Base-by-base conservation (phyloP, 306 rosid genomes). In the Sophora flavescens region DNA sequence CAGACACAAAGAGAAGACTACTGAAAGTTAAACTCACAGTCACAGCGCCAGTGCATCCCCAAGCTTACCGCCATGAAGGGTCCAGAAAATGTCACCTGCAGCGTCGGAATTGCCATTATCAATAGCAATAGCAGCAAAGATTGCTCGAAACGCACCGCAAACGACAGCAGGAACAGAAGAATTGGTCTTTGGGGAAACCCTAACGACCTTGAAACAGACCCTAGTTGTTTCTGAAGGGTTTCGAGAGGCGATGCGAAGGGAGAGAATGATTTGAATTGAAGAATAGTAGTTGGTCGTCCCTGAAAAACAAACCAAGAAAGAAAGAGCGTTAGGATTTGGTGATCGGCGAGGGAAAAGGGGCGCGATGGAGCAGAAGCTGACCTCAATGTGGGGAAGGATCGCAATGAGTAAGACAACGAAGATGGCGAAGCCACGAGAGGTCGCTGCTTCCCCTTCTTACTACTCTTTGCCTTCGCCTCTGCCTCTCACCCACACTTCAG, bases 61-160 rank as follows among this genome's bases (percentile, higher is more conserved):
- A 10, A 68, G 64, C 61, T 84, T 69, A 74, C 77, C 83, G 22
- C 84, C 78, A 62, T 90, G 91, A 81, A 87, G 38, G 50, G 15
- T 63, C 92, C 84, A 89, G 84, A 90, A 90, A 51, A 81, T 2
- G 1, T 63, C 70, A 77, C 92, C 96, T 1, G 92, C 97, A 22
- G 66, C 85, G 67, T 86, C 88, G 0, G 81, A 5, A 8, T 77
- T 83, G 2, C 78, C 87, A 0, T 68, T 1, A 74, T 90, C 97
- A 70, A 92, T 10, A 78, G 93, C 89, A 76, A 92, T 80, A 8
- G 96, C 97, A 32, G 84, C 92, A 33, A 93, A 87, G 45, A 93
- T 78, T 4, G 96, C 89, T 11, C 97, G 87, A 48, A 90, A 90
- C 1, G 97, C 96, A 14, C 87, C 88, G 50, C 93, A 93, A 70